A percentile compares a stretch with the other conserved stretches of the same genome.
phyloP scores from a whole-genome alignment of 2,329 filamentous ascomycete genomes.

The Neonectria punicea region DNA sequence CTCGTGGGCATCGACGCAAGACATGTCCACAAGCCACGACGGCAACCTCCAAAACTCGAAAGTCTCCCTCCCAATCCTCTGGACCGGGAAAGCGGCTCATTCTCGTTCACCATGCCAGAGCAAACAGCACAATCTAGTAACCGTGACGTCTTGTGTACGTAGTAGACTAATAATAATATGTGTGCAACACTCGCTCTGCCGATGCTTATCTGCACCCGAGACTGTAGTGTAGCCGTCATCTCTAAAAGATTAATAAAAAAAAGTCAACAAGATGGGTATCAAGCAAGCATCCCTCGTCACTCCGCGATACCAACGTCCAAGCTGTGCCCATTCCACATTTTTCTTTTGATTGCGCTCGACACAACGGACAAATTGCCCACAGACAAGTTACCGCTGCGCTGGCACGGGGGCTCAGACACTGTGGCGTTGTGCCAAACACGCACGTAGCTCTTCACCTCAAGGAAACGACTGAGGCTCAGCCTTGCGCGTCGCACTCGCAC shows the following conservation, averaged over 20 bases:
- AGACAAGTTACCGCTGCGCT: background rate
- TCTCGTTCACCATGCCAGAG: background rate
- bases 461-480: background rate
- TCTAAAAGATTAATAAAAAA: too few species aligned
- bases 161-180: background rate
- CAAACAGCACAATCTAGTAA: background rate
- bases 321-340: background rate
- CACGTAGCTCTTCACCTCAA: background rate
- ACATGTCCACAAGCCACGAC: background rate
- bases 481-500: background rate
- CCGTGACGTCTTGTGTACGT: background rate
- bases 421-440: background rate
- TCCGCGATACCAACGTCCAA: background rate
- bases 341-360: background rate
- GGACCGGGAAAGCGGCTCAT: background rate
- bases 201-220: background rate
- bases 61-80: background rate
- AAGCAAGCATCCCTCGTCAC: background rate
- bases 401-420: constrained; percentile 2
- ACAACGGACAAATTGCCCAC: background rate
- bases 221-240: background rate
- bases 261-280: background rate
- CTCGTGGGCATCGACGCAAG: background rate
- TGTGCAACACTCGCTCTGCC: background rate
- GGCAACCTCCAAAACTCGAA: background rate